phyloP scores from a whole-genome alignment of 75 land plant genomes.

The Pinus tabuliformis region DNA sequence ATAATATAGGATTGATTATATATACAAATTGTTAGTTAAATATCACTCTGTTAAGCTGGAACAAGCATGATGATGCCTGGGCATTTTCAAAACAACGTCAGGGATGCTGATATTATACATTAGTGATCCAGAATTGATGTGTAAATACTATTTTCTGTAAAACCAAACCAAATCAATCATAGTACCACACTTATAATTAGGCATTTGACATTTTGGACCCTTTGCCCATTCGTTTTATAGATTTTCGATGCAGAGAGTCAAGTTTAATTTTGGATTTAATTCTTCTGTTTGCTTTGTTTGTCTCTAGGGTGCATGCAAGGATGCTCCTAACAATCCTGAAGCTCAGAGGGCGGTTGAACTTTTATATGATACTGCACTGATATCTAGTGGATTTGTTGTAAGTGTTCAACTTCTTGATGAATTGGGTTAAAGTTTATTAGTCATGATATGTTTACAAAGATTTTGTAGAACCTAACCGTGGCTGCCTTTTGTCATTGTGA shows the following conservation, averaged over 20 bases:
- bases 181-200: too few relatives aligned
- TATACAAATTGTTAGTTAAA: too few relatives aligned
- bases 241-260: neutral
- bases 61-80: too few relatives aligned
- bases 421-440: neutral
- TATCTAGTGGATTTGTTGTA: constrained; percentile 96
- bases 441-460: too few relatives aligned
- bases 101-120: too few relatives aligned
- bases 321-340: constrained; percentile 56
- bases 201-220: neutral
- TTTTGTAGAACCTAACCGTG: neutral
- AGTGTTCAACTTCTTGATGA: constrained; percentile 16
- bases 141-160: too few relatives aligned
- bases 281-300: neutral
- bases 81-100: too few relatives aligned
- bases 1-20: too few relatives aligned
- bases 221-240: neutral
- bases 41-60: too few relatives aligned
- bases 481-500: neutral
- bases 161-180: too few relatives aligned
- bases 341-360: constrained; percentile 81
- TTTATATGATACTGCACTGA: constrained; percentile 84
- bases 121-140: too few relatives aligned
- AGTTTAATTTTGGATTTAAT: neutral
- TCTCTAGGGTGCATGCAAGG: constrained; percentile 81